Conservation (phyloP, 2,329 filamentous ascomycete species). For the Dryadomyces quercivorus region DNA sequence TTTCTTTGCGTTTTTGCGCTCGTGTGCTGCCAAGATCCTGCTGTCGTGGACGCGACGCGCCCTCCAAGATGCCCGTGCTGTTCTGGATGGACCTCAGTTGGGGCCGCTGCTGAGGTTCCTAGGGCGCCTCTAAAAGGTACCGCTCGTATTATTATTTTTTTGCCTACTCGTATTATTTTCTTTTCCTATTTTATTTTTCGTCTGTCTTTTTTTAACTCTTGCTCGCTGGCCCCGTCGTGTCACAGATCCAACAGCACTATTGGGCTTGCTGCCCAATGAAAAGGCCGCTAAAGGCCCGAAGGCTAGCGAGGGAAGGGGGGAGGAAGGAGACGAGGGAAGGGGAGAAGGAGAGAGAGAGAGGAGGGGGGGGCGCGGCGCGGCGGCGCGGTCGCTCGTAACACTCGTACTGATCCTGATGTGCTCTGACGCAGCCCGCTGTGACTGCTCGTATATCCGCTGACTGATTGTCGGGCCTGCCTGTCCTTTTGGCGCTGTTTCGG, state of each 20-base stretch:
- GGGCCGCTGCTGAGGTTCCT: conserved; percentile 5
- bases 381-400: not conserved
- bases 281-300: conserved; percentile 5
- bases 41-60: not conserved
- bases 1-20: not conserved
- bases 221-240: conserved; percentile 3
- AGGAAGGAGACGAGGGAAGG: not conserved
- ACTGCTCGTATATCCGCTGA: conserved; percentile 2
- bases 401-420: not conserved
- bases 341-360: not conserved
- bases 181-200: not conserved
- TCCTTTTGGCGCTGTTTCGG: not conserved
- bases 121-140: not conserved
- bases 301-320: not conserved
- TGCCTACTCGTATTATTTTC: not conserved
- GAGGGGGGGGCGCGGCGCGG: not conserved
- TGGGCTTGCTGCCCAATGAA: conserved; percentile 9
- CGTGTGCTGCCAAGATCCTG: conserved; percentile 2
- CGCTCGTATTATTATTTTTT: too few species aligned
- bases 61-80: conserved; percentile 1
- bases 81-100: conserved; percentile 6
- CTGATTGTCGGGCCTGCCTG: conserved; percentile 4
- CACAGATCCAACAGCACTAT: not conserved
- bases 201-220: not conserved
- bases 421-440: not conserved